Evolutionary conservation across 768 basidiomycete genomes (phyloP).

Genomic region (Pulveroboletus ravenelii): DNA sequence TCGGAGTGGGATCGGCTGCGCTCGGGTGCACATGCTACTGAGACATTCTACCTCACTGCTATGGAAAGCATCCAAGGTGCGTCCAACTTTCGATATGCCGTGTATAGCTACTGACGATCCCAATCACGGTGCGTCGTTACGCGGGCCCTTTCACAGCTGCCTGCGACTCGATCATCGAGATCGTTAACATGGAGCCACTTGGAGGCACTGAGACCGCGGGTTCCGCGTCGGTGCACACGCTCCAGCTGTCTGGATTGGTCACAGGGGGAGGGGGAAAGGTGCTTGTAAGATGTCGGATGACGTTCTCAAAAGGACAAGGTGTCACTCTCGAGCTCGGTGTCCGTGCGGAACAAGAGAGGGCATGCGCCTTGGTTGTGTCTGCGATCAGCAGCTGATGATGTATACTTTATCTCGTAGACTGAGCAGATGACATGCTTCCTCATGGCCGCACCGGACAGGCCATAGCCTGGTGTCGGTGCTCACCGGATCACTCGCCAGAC

Average conservation of each 20-base stretch:
- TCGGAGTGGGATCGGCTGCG: conserved; percentile 94
- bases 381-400: conserved; percentile 68
- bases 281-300: conserved; percentile 92
- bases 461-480: no score
- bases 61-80: conserved; percentile 93
- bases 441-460: conserved; percentile 9
- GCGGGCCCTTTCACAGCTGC: conserved; percentile 55
- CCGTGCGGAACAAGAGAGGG: conserved; percentile 85
- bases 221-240: conserved; percentile 85
- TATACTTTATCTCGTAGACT: background rate
- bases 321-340: conserved; percentile 91
- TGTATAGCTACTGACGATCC: conserved; percentile 15
- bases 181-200: conserved; percentile 94
- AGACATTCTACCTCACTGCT: conserved; percentile 88
- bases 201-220: conserved; percentile 84
- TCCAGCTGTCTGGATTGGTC: conserved; percentile 89
- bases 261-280: conserved; percentile 95
- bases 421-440: conserved; percentile 3
- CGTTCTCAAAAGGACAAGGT: conserved; percentile 81
- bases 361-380: conserved; percentile 80
- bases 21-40: conserved; percentile 71
- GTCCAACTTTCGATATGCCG: conserved; percentile 24
- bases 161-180: conserved; percentile 92
- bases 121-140: conserved; percentile 11
- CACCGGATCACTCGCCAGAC: background rate